Evolutionary conservation across 2,329 filamentous ascomycete genomes (phyloP).

Genomic region (Simplicillium sp.): DNA sequence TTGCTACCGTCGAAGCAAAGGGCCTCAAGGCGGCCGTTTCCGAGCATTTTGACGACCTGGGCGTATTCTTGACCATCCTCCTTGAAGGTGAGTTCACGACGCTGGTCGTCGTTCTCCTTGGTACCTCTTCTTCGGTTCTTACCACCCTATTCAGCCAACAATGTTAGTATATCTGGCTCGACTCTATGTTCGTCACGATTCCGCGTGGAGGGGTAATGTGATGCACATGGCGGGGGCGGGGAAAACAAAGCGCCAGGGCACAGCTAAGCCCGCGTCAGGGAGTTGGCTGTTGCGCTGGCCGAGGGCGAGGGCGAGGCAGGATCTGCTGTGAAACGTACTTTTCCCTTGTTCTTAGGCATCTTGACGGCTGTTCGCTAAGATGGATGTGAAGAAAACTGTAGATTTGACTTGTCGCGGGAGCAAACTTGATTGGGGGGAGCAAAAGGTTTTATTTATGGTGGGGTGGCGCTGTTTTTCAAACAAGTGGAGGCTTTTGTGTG

Average conservation of each 20-base stretch:
- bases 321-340: slow-evolving; percentile 47
- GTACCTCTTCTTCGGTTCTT: slow-evolving; percentile 98
- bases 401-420: too few species aligned
- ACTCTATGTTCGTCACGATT: slow-evolving; percentile 1
- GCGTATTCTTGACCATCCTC: slow-evolving; percentile 77
- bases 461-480: slow-evolving; percentile 6
- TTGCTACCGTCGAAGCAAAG: slow-evolving; percentile 80
- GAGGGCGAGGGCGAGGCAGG: slow-evolving; percentile 3
- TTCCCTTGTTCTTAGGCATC: slow-evolving; percentile 99
- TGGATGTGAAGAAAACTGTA: neutral
- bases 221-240: slow-evolving; percentile 9
- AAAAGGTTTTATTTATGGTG: neutral
- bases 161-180: slow-evolving; percentile 10
- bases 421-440: slow-evolving; percentile 10
- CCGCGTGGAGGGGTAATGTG: neutral
- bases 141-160: slow-evolving; percentile 58
- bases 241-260: slow-evolving; percentile 2
- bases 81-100: slow-evolving; percentile 97
- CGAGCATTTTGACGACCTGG: slow-evolving; percentile 74
- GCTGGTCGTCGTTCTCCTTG: slow-evolving; percentile 99
- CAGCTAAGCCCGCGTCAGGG: neutral
- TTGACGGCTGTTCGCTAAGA: slow-evolving; percentile 20
- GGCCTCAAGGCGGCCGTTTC: slow-evolving; percentile 87
- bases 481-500: too few species aligned
- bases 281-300: slow-evolving; percentile 3